Evolutionary conservation across 306 rosid species (phyloP).

Genomic region (Fragaria ananassa): DNA sequence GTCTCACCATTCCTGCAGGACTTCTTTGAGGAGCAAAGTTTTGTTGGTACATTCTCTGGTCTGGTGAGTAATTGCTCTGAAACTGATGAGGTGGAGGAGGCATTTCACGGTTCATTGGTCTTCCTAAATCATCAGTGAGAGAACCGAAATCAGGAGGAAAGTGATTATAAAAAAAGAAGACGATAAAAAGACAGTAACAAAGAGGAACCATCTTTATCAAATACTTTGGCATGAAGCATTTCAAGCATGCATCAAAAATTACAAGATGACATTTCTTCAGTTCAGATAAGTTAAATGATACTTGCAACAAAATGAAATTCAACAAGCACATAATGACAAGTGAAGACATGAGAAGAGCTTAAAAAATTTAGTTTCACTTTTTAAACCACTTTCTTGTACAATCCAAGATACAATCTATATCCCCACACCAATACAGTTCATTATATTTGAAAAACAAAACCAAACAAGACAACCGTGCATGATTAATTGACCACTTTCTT

Average conservation of each 20-base stretch:
- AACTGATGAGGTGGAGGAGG: conserved; percentile 38
- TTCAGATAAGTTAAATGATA: not conserved
- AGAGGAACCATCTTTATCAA: not conserved
- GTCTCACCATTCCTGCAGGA: conserved; percentile 27
- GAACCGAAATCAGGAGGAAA: conserved; percentile 22
- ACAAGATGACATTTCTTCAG: not conserved
- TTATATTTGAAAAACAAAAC: not conserved
- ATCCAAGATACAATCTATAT: not conserved
- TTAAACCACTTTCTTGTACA: not conserved
- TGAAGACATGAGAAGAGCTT: not conserved
- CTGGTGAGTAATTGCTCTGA: conserved; percentile 28
- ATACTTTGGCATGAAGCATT: not conserved
- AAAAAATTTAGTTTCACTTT: not conserved
- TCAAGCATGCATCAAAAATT: not conserved
- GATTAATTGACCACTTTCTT: not conserved
- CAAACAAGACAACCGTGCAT: not conserved
- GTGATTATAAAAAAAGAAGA: not conserved
- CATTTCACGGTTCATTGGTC: conserved; percentile 44
- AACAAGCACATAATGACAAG: not conserved
- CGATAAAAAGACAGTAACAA: not conserved
- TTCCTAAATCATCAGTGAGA: conserved; percentile 38
- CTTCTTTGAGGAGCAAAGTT: conserved; percentile 32
- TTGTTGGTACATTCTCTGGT: conserved; percentile 35
- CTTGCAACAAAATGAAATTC: not conserved
- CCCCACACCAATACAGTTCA: not conserved